Evolutionary conservation across 805 yeast genomes (phyloP).

Genomic region (Lipomyces mesembrius): DNA sequence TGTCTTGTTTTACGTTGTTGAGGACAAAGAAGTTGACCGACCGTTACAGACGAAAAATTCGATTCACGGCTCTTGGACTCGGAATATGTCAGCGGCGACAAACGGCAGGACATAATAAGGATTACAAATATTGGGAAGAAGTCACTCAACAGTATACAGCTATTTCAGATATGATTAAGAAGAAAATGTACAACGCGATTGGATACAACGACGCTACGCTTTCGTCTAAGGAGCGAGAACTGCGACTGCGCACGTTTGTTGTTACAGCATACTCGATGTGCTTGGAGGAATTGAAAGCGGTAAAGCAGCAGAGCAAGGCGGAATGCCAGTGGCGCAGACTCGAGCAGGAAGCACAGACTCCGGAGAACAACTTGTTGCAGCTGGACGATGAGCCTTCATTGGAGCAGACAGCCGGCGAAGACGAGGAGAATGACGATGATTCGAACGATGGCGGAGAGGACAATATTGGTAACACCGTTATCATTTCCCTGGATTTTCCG

Average conservation of each 20-base stretch:
- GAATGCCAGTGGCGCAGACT: background rate
- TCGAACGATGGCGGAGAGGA: background rate
- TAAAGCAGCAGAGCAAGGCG: background rate
- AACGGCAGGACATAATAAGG: slow-evolving; percentile 4
- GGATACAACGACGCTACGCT: background rate
- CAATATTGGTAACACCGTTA: background rate
- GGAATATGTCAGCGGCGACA: background rate
- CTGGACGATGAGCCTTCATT: background rate
- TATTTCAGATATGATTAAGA: slow-evolving; percentile 2
- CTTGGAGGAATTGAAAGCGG: background rate
- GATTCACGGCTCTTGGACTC: slow-evolving; percentile 10
- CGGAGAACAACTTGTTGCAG: background rate
- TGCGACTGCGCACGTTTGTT: background rate
- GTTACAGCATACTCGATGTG: background rate
- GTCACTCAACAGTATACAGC: slow-evolving; percentile 3
- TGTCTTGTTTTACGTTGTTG: background rate
- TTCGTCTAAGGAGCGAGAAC: background rate
- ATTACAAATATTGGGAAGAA: slow-evolving; percentile 7
- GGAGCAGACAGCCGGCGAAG: background rate
- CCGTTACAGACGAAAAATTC: background rate
- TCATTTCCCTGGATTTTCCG: slow-evolving; percentile 11
- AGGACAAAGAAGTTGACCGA: background rate
- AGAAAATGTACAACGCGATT: background rate
- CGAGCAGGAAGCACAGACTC: background rate
- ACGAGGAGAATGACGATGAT: background rate